Conservation (phyloP, 31 red algal genomes). For the Porphyra umbilicalis region DNA sequence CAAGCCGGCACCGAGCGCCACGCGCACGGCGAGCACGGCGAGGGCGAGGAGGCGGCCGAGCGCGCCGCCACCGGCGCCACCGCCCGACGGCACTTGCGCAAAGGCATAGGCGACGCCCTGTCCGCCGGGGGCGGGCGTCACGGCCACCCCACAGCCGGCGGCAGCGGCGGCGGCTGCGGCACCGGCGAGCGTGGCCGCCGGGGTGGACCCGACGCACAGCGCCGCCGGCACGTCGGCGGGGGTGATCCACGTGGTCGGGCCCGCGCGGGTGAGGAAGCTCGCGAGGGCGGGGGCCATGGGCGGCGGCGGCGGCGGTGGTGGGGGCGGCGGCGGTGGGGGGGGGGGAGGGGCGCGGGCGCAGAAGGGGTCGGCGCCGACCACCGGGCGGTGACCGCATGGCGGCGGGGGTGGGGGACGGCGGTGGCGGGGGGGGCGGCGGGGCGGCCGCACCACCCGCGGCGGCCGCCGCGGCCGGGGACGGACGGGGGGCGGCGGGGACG, state of each 20-base stretch:
- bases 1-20: neutral
- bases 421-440: neutral
- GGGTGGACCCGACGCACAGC: neutral
- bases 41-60: neutral
- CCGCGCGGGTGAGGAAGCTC: neutral
- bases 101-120: neutral
- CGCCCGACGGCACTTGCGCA: neutral
- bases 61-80: neutral
- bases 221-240: neutral
- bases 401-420: neutral
- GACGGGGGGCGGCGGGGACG: neutral
- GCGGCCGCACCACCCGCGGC: neutral
- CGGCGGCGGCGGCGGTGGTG: neutral
- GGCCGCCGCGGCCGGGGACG: neutral
- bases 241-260: neutral
- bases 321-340: neutral
- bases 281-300: neutral
- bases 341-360: neutral
- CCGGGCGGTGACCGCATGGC: neutral
- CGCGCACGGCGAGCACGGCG: neutral
- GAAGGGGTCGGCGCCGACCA: neutral
- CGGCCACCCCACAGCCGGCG: neutral
- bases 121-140: neutral
- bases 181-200: neutral
- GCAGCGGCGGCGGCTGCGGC: neutral